A percentile compares a stretch with the other conserved stretches of the same genome.
Evolutionary conservation across 371 early-diverging fungal genomes (phyloP).

Genomic region (Mucor racemosus): DNA sequence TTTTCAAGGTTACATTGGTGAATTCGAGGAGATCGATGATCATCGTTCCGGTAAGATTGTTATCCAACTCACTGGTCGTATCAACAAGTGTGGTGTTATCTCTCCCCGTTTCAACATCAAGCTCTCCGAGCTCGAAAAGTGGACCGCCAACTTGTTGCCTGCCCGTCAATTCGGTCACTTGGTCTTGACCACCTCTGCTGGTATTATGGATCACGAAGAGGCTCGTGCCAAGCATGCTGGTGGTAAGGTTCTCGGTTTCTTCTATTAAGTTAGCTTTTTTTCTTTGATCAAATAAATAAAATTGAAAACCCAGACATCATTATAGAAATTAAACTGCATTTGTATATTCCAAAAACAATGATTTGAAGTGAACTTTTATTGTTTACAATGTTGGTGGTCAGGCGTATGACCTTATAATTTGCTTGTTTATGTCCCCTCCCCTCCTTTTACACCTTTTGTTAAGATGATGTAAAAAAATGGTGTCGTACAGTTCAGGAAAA

Average conservation of each 20-base stretch:
- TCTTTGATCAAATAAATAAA: not conserved
- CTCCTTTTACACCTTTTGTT: no score
- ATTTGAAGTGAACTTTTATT: no score
- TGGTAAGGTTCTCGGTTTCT: constrained; percentile 96
- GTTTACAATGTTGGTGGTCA: no score
- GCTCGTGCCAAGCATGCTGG: constrained; percentile 98
- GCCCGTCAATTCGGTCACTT: constrained; percentile 99
- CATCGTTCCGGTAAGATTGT: constrained; percentile 99
- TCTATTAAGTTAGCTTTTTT: not conserved
- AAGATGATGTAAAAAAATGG: no score
- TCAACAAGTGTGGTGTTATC: constrained; percentile 99
- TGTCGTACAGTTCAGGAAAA: no score
- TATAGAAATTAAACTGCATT: not conserved
- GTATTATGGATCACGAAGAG: constrained; percentile 99
- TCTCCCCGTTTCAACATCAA: constrained; percentile 99
- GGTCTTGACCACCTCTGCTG: constrained; percentile 96
- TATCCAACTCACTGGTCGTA: constrained; percentile 97
- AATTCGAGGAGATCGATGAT: constrained; percentile 98
- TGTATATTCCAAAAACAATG: no score
- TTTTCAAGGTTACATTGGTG: constrained; percentile 95
- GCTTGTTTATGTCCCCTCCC: no score
- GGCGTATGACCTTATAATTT: no score
- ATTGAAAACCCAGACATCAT: not conserved
- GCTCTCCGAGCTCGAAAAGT: constrained; percentile 95
- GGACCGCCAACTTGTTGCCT: constrained; percentile 97